Evolutionary conservation across 768 basidiomycete species (phyloP).

Genomic region (Mycena vulgaris): DNA sequence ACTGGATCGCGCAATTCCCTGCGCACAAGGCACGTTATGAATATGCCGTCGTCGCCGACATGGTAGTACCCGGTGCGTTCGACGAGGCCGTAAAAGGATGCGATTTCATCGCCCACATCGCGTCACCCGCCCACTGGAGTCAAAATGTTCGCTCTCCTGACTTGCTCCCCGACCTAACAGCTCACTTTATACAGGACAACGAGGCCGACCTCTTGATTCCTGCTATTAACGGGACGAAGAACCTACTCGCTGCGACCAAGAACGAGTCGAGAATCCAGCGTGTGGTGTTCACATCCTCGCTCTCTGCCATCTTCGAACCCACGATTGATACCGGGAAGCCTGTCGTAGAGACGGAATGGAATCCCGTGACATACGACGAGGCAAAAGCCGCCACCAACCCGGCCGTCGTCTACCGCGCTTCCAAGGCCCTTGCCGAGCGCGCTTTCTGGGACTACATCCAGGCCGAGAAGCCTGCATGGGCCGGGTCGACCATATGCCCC

Average conservation of each 20-base stretch:
- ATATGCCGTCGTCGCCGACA: constrained; percentile 61
- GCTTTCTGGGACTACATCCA: constrained; percentile 40
- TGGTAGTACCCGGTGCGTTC: constrained; percentile 54
- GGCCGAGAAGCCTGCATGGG: constrained; percentile 25
- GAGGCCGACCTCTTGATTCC: constrained; percentile 22
- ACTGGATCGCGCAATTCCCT: constrained; percentile 53
- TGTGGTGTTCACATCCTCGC: constrained; percentile 57
- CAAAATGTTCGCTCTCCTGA: constrained; percentile 34
- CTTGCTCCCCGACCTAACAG: neutral
- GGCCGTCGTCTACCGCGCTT: constrained; percentile 33
- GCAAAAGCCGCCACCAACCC: constrained; percentile 15
- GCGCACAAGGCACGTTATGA: constrained; percentile 48
- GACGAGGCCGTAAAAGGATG: constrained; percentile 64
- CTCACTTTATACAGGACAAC: constrained; percentile 22
- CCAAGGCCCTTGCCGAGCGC: constrained; percentile 43
- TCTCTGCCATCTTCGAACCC: constrained; percentile 47
- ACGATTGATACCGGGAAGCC: neutral
- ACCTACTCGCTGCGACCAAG: constrained; percentile 55
- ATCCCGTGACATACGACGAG: constrained; percentile 40
- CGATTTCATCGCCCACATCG: constrained; percentile 57
- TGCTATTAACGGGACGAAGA: constrained; percentile 41
- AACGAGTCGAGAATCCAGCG: constrained; percentile 58
- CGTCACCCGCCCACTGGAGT: constrained; percentile 39
- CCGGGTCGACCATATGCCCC: constrained; percentile 18
- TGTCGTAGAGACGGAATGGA: constrained; percentile 41